Percentiles rank a stretch among this genome's conserved stretches.
phyloP scores from a whole-genome alignment of 2,329 filamentous ascomycete genomes.

The Lachnellula arida region DNA sequence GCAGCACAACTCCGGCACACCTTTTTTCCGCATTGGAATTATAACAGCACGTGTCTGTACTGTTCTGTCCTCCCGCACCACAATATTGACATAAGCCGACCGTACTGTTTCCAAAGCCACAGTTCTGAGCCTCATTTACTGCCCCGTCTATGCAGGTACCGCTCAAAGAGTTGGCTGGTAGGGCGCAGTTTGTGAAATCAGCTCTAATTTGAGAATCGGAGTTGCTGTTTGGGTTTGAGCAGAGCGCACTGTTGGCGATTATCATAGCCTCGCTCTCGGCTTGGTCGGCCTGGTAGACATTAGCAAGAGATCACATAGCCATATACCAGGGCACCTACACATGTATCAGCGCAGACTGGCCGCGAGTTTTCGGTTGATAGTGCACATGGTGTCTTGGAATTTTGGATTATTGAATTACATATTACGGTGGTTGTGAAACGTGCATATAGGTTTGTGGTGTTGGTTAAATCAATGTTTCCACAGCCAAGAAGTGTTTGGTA shows the following conservation, averaged over 20 bases:
- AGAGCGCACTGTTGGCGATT: slow-evolving; percentile 67
- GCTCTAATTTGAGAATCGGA: slow-evolving; percentile 76
- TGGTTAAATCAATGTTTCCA: slow-evolving; percentile 66
- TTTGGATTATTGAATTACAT: slow-evolving; percentile 92
- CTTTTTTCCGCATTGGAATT: slow-evolving; percentile 68
- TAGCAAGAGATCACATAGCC: slow-evolving; percentile 24
- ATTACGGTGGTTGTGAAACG: slow-evolving; percentile 88
- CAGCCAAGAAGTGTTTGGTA: slow-evolving; percentile 82
- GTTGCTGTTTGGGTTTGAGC: slow-evolving; percentile 59
- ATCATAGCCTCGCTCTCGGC: slow-evolving; percentile 87
- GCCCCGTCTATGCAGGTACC: slow-evolving; percentile 71
- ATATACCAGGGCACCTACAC: slow-evolving; percentile 50
- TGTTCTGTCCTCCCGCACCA: slow-evolving; percentile 74
- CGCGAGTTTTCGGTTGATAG: slow-evolving; percentile 59
- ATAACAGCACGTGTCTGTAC: slow-evolving; percentile 92
- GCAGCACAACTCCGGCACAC: slow-evolving; percentile 74
- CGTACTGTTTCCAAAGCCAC: slow-evolving; percentile 70
- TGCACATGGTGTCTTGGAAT: slow-evolving; percentile 67
- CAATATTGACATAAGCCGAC: slow-evolving; percentile 86
- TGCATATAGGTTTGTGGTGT: slow-evolving; percentile 80
- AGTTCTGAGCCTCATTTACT: slow-evolving; percentile 79
- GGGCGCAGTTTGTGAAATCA: slow-evolving; percentile 85
- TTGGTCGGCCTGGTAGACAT: slow-evolving; percentile 59
- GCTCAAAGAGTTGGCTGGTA: slow-evolving; percentile 75
- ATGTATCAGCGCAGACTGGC: slow-evolving; percentile 85